phyloP scores from a whole-genome alignment of 2,329 filamentous ascomycete species.

The Zymoseptoria ardabiliae region DNA sequence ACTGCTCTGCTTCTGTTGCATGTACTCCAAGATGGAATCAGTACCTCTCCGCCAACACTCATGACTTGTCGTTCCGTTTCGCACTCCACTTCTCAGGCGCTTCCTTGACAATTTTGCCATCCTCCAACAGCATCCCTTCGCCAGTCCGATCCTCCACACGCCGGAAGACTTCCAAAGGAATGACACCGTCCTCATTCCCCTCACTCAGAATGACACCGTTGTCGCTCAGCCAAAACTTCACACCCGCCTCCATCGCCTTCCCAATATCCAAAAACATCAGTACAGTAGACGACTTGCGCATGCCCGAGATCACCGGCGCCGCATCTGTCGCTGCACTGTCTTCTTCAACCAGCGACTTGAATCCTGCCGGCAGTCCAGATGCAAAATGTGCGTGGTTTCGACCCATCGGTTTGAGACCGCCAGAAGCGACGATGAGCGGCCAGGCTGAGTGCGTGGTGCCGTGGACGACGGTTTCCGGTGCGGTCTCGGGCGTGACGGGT shows the following conservation, averaged over 20 bases:
- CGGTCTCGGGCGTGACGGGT: constrained; percentile 49
- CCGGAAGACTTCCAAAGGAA: constrained; percentile 62
- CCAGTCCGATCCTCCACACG: constrained; percentile 57
- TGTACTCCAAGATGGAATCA: neutral
- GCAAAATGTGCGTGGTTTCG: constrained; percentile 89
- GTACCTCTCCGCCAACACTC: constrained; percentile 19
- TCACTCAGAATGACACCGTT: constrained; percentile 42
- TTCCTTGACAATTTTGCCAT: constrained; percentile 60
- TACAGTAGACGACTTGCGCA: constrained; percentile 49
- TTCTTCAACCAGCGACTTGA: constrained; percentile 31
- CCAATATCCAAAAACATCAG: constrained; percentile 72
- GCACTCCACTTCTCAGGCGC: constrained; percentile 52
- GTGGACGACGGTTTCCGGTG: constrained; percentile 57
- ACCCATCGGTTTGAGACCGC: constrained; percentile 73
- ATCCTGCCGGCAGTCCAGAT: constrained; percentile 55
- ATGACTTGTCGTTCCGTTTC: constrained; percentile 30
- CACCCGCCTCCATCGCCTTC: constrained; percentile 69
- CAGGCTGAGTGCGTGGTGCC: constrained; percentile 83
- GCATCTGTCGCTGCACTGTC: constrained; percentile 7
- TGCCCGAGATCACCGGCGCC: constrained; percentile 54
- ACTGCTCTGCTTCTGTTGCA: neutral
- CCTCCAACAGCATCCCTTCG: constrained; percentile 60
- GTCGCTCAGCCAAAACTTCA: constrained; percentile 51
- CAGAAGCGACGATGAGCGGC: constrained; percentile 63
- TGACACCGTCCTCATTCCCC: constrained; percentile 50